Base-by-base conservation (phyloP, 2,329 filamentous ascomycete genomes). In the Phaeoacremonium minimum region DNA sequence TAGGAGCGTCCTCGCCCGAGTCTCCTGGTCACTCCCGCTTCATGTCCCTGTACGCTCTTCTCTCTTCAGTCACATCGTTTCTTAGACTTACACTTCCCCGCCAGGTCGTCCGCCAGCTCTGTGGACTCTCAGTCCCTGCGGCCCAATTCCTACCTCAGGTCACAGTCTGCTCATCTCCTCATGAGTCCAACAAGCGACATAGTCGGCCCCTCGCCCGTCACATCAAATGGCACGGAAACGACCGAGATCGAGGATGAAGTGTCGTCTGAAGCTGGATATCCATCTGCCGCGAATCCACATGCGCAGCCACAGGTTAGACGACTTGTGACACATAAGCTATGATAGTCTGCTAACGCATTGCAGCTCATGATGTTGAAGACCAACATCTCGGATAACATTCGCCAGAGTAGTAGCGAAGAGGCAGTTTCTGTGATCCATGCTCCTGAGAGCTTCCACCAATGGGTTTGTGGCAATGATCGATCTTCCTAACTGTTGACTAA, bases 351-450 rank as follows among this genome's bases (percentile, higher is more conserved):
- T 48, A 16, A 48, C 29, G 7, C 15, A 16, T 15, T 28, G 22
- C 43, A 76, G 71, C 57, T 73, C 30, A 58, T 69, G 38, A 69
- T 75, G 64, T 59, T 80, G 13, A 67, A 64, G 35, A 83, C 79
- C 5, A 75, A 71, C 42, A 51, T 83, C 8, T 63, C 77, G 4
- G 75, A 78, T 29, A 65, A 71, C 41, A 51, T 83, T 57, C 66
- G 80, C 55, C 71, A 73, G 35, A 64, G 66, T 36, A 74, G 75
- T 16, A 81, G 80, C 43, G 87, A 95, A 46, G 87, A 90, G 47
- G 83, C 88, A 16, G 75, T 87, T 36, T 96, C 90, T 2, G 90
- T 95, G 37, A 95, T 96, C 48, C 90, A 95, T 68, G 87, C 87
- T 13, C 89, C 90, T 0, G 74, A 87, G 46, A 87, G 84, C 43